phyloP scores from a whole-genome alignment of 2,329 filamentous ascomycete species.

The Cyphellophora europaea region DNA sequence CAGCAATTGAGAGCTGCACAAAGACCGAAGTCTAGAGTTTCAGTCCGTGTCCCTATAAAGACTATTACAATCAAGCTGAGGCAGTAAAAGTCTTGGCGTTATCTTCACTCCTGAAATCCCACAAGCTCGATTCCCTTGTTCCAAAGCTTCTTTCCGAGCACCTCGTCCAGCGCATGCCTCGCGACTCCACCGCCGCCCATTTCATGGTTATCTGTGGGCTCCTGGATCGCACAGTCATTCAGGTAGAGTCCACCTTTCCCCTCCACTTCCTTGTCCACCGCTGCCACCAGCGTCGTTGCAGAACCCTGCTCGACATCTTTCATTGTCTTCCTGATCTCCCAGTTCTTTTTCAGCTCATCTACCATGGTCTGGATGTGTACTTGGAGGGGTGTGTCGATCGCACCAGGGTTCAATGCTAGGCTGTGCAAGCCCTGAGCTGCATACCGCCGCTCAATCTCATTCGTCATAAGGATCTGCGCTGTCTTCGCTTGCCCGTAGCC shows the following conservation, averaged over 20 bases:
- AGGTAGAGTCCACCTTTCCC: constrained; percentile 22
- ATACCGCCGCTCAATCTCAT: constrained; percentile 41
- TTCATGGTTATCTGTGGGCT: constrained; percentile 9
- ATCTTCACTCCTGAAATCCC: too few species aligned
- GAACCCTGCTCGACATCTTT: constrained; percentile 29
- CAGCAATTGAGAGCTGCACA: too few species aligned
- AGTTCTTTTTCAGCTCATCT: constrained; percentile 12
- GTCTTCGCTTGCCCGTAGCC: constrained; percentile 38
- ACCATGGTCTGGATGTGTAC: constrained; percentile 4
- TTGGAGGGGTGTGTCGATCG: constrained; percentile 25
- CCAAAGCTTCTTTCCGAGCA: too few species aligned
- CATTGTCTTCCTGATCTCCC: constrained; percentile 12
- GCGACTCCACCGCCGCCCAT: too few species aligned
- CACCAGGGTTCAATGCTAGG: constrained; percentile 37
- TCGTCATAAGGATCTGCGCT: constrained; percentile 40
- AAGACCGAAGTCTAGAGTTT: too few species aligned
- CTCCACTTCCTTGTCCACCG: constrained; percentile 20
- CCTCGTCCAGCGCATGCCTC: too few species aligned
- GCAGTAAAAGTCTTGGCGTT: too few species aligned
- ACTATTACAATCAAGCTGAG: too few species aligned
- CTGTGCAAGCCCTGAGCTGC: constrained; percentile 33
- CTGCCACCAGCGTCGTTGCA: constrained; percentile 22
- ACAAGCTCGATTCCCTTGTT: too few species aligned
- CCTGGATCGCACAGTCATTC: constrained; percentile 11
- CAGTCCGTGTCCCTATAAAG: too few species aligned